Evolutionary conservation across 1,284 basidiomycete genomes (phyloP), one percentile per base, ranked within the genome.

Genomic region (Tilletiopsis washingtonensis): DNA sequence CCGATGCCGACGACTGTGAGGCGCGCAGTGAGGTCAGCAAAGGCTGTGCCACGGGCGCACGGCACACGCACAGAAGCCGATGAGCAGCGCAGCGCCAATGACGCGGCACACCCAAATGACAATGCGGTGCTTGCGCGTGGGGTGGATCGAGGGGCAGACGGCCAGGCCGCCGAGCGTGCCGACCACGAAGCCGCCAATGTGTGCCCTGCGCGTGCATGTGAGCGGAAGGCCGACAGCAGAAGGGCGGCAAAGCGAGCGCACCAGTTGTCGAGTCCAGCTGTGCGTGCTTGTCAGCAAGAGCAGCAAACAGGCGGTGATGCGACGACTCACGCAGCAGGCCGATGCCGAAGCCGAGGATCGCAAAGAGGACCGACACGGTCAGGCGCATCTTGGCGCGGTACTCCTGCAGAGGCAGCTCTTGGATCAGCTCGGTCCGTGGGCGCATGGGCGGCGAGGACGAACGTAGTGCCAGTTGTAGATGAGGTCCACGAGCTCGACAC

Each of bases 401-500:
- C 44, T 73, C 62, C 49, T 52, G 49, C 40, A 1, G 9, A 42
- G 4, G 44, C 20, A 34, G 1, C 14, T 12, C 12, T 21, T 2
- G 26, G 17, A 5, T 34, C 6, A 5, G 23, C 12, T 14, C 19
- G 11, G 21, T 36, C 40, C 1, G 12, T 32, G 6, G 24, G 20
- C 15, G 20, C 5, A 25, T 19, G 3, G 29, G 12, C 3, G 14
- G 14, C 2, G 40, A 21, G 12, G 78, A 63, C 85, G 82, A 44
- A 89, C 83, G 67, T 90, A 86, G 63, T 82, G 81, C 91, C 91
- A 96, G 68, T 98, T 93, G 23, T 91, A 83, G 43, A 88, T 78
- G 26, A 98, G 76, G 70, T 98, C 93, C 1, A 94, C 84, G 80
- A 79, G 63, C 27, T 78, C 73, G 59, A 89, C 86, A 2, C 86